Percentiles rank a stretch among this genome's conserved stretches.
These are phyloP conservation scores for Emericellopsis cladophorae DNA, from an alignment of 2,329 filamentous ascomycete genomes.

Conservation along the genomic window DNA sequence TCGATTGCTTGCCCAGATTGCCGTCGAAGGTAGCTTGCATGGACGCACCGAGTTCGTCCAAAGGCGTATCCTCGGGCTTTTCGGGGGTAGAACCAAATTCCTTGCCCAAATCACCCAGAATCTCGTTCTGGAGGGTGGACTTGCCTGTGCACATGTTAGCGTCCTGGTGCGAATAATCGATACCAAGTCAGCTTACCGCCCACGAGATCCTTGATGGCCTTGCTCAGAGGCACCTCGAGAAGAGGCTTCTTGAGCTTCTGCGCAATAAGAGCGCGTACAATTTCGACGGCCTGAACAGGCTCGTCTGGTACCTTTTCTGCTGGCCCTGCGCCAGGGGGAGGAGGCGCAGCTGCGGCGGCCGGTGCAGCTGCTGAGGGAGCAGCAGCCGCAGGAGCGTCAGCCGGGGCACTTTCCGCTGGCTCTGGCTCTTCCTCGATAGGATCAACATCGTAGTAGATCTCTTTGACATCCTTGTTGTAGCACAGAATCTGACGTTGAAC, in stretches of 20 bases:
- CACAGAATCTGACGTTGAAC: conserved; percentile 95
- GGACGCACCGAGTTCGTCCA: conserved; percentile 86
- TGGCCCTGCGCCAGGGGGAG: conserved; percentile 66
- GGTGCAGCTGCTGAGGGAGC: conserved; percentile 37
- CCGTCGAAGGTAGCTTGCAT: conserved; percentile 99
- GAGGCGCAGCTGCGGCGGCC: conserved; percentile 40
- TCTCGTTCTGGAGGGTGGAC: conserved; percentile 97
- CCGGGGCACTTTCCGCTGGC: conserved; percentile 22
- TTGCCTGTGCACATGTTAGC: conserved; percentile 50
- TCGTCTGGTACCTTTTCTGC: conserved; percentile 77
- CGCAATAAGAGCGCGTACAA: conserved; percentile 78
- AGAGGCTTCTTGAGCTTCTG: conserved; percentile 97
- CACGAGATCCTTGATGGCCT: conserved; percentile 97
- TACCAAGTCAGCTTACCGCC: conserved; percentile 54
- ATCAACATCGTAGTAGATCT: conserved; percentile 98
- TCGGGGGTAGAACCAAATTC: conserved; percentile 97
- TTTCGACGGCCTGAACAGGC: conserved; percentile 79
- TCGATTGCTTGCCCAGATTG: conserved; percentile 92
- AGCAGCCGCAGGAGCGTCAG: conserved; percentile 25
- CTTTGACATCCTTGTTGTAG: conserved; percentile 98
- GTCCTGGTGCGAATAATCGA: conserved; percentile 3
- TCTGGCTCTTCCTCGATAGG: conserved; percentile 84
- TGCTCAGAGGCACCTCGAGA: conserved; percentile 78
- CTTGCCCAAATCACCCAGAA: conserved; percentile 92
- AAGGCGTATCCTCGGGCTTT: conserved; percentile 92